Percentiles rank a stretch among this genome's conserved stretches.
Conservation (phyloP, 1,284 basidiomycete genomes). For the Heimioporus retisporus region DNA sequence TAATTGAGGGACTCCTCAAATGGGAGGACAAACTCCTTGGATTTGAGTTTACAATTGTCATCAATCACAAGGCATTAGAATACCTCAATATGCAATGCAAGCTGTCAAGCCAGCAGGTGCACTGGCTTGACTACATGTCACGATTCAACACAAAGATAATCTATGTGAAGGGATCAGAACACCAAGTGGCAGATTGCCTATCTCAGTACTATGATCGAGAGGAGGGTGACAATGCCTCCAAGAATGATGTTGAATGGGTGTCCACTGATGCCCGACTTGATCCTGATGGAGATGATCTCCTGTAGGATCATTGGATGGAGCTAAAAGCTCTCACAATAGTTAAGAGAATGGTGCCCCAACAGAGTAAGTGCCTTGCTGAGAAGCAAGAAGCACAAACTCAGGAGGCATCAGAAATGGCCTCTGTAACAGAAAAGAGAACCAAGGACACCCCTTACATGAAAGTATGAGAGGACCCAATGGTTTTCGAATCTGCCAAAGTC, state of each 20-base stretch:
- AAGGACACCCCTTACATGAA: not conserved
- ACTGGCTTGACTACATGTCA: not conserved
- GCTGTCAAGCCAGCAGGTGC: not conserved
- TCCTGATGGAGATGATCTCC: no score
- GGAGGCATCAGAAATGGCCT: no score
- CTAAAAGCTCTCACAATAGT: no score
- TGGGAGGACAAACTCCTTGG: constrained; percentile 3
- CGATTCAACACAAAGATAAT: not conserved
- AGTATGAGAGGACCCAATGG: not conserved
- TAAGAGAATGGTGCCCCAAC: no score
- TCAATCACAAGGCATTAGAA: not conserved
- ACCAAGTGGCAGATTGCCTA: not conserved
- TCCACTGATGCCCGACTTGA: no score
- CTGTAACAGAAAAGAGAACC: no score
- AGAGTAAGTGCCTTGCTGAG: no score
- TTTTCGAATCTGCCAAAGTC: not conserved
- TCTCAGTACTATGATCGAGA: no score
- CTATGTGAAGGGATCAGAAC: not conserved
- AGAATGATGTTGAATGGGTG: no score
- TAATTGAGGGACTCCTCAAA: not conserved
- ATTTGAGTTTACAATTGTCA: not conserved
- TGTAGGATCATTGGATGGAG: no score
- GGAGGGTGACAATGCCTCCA: no score
- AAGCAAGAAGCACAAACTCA: no score
- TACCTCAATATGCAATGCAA: not conserved